A percentile compares a stretch with the other conserved stretches of the same genome.
These are phyloP conservation scores for Protostelium mycophagum DNA, from an alignment of 78 protist species.

Conservation along the genomic window DNA sequence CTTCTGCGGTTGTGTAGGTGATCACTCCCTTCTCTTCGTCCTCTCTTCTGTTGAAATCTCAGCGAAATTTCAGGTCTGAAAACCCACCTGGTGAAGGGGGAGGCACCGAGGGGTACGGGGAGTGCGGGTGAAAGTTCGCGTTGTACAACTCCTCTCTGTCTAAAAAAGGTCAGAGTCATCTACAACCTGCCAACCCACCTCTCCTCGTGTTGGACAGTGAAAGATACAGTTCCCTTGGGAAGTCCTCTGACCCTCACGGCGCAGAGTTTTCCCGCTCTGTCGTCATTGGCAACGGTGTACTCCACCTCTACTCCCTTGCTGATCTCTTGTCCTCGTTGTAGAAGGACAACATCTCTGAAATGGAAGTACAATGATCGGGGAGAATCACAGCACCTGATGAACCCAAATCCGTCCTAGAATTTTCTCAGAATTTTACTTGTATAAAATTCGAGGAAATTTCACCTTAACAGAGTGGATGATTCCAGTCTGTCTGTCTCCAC, in stretches of 20 bases:
- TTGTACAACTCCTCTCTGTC: neutral
- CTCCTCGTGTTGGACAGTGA: neutral
- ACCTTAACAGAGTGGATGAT: neutral
- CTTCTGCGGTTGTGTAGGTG: neutral
- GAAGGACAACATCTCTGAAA: neutral
- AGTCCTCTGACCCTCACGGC: neutral
- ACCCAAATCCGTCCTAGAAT: neutral
- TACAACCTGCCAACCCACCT: no score
- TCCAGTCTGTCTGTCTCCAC: neutral
- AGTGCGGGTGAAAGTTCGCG: neutral
- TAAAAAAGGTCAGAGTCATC: no score
- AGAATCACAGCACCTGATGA: neutral
- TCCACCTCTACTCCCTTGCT: neutral
- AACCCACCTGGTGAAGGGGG: neutral
- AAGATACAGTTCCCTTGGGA: neutral
- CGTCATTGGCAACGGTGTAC: neutral
- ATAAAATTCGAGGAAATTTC: neutral
- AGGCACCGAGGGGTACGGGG: neutral
- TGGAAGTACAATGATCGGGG: neutral
- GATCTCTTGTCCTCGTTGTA: neutral
- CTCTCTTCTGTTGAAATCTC: no score
- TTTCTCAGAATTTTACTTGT: neutral
- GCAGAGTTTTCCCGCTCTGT: neutral
- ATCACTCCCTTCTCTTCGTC: neutral
- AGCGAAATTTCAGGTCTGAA: no score